Evolutionary conservation across 495 filamentous ascomycete genomes (phyloP).

Genomic region (Collariella sp.): DNA sequence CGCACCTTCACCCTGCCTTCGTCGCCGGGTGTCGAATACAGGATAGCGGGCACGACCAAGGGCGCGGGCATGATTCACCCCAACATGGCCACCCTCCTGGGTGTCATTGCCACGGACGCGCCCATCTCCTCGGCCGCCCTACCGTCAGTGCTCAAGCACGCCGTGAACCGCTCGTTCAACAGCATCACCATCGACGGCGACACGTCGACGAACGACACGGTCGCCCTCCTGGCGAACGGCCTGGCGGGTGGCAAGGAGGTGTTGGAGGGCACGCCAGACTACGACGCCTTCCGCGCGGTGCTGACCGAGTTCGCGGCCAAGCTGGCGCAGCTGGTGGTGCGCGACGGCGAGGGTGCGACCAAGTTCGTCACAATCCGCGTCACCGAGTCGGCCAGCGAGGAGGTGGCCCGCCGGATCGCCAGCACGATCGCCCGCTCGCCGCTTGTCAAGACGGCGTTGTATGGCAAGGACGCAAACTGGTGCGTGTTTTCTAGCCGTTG

Average conservation of each 20-base stretch:
- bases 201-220: conserved; percentile 93
- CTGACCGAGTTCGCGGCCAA: conserved; percentile 72
- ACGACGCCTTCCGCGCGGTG: conserved; percentile 53
- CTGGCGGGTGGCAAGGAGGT: conserved; percentile 72
- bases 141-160: conserved; percentile 58
- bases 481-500: conserved; percentile 2
- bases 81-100: conserved; percentile 96
- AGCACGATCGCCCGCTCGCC: conserved; percentile 87
- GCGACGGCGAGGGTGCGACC: conserved; percentile 94
- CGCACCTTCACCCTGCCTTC: conserved; percentile 78
- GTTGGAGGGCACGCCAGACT: conserved; percentile 50
- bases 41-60: conserved; percentile 92
- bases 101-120: conserved; percentile 88
- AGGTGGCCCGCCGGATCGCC: conserved; percentile 61
- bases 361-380: conserved; percentile 97
- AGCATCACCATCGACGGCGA: conserved; percentile 95
- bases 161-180: conserved; percentile 86
- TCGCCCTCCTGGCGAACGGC: conserved; percentile 89
- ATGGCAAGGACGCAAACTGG: conserved; percentile 98
- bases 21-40: conserved; percentile 63
- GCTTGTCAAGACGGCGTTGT: conserved; percentile 93
- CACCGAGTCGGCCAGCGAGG: conserved; percentile 56
- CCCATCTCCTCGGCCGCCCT: conserved; percentile 64
- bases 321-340: conserved; percentile 85
- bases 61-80: conserved; percentile 99